A percentile compares a stretch with the other conserved stretches of the same genome.
phyloP scores from a whole-genome alignment of 73 alveolate genomes.

The Paramecium caudatum region DNA sequence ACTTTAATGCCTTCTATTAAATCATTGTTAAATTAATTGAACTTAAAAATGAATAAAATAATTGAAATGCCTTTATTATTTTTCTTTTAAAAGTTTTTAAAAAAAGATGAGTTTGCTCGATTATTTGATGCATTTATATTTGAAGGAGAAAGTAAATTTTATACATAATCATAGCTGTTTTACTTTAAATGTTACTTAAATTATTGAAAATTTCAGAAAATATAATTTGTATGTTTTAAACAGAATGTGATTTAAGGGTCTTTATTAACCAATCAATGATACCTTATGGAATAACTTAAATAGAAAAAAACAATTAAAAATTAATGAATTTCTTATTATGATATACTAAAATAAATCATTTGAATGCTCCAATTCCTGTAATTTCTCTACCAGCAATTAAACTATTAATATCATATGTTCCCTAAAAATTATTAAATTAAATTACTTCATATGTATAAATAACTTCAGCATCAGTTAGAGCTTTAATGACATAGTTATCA shows the following conservation, averaged over 20 bases:
- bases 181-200: not conserved
- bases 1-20: constrained; percentile 47
- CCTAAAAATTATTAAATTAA: constrained; percentile 23
- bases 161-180: not conserved
- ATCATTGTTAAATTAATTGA: not conserved
- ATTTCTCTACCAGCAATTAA: constrained; percentile 79
- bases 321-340: constrained; percentile 43
- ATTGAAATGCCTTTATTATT: constrained; percentile 23
- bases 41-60: not conserved
- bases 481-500: constrained; percentile 86
- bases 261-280: constrained; percentile 18
- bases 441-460: constrained; percentile 88
- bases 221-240: not conserved
- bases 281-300: constrained; percentile 29
- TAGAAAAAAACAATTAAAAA: constrained; percentile 12
- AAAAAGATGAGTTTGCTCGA: not conserved
- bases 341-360: constrained; percentile 55
- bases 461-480: constrained; percentile 88
- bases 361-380: constrained; percentile 79
- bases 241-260: not conserved
- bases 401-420: constrained; percentile 82
- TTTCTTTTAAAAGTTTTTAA: not conserved
- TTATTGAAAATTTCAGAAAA: constrained; percentile 34
- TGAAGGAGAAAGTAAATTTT: constrained; percentile 55
- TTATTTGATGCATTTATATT: constrained; percentile 13